A percentile compares a stretch with the other conserved stretches of the same genome.
phyloP scores from a whole-genome alignment of 2,329 filamentous ascomycete genomes.

The Claviceps maximensis region DNA sequence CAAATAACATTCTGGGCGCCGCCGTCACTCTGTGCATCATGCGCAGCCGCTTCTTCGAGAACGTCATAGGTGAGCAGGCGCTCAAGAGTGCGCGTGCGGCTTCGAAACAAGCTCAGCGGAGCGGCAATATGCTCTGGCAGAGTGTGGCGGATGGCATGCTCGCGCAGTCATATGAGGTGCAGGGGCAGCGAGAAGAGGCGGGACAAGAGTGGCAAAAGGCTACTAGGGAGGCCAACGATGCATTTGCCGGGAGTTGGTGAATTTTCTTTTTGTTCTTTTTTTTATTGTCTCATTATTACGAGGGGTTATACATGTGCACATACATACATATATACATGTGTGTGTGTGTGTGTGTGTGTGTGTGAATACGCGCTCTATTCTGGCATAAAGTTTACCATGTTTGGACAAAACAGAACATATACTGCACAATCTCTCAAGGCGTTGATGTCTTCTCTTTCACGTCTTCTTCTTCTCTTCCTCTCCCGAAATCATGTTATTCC shows the following conservation, averaged over 20 bases:
- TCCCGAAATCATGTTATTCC: too few species aligned
- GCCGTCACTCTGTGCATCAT: conserved; percentile 76
- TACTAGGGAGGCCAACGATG: conserved; percentile 27
- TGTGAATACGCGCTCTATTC: too few species aligned
- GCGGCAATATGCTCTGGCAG: conserved; percentile 62
- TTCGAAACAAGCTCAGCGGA: conserved; percentile 52
- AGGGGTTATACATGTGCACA: neutral
- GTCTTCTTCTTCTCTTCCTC: too few species aligned
- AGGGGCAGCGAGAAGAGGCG: conserved; percentile 44
- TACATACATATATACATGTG: neutral
- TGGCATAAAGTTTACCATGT: too few species aligned
- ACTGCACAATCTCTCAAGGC: too few species aligned
- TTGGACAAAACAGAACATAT: too few species aligned
- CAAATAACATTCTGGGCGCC: conserved; percentile 67
- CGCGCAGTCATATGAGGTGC: conserved; percentile 59
- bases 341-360: too few species aligned
- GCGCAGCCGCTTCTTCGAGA: conserved; percentile 69
- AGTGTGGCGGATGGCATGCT: conserved; percentile 72
- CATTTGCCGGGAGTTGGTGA: conserved; percentile 24
- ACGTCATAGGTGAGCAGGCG: conserved; percentile 68
- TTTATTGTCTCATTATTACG: conserved; percentile 10
- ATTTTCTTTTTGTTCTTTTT: conserved; percentile 5
- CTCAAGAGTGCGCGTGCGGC: conserved; percentile 63
- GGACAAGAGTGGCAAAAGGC: conserved; percentile 27
- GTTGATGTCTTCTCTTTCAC: too few species aligned